Base-by-base conservation (phyloP, 352 stramenopile genomes). In the Elongisporangium undulatum region DNA sequence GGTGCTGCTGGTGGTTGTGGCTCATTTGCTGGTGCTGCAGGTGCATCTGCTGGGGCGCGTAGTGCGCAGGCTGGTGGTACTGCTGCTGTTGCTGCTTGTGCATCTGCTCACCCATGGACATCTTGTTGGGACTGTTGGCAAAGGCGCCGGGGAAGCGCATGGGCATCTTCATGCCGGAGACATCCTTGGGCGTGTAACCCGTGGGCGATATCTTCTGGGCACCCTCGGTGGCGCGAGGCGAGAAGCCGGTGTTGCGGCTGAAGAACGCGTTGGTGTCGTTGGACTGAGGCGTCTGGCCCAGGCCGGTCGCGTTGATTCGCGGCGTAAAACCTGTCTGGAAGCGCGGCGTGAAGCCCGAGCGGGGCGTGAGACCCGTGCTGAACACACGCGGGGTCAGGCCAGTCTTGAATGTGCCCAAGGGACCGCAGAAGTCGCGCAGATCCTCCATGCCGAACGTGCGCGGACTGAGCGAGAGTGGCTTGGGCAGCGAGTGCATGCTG, bases 401-500 rank as follows among this genome's bases (percentile, higher is more conserved):
- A 16, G 85, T 94, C 76, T 92, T 92, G 79, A 94, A 94, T 21
- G 80, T 71, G 49, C 85, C 85, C 4, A 92, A 71, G 7, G 85
- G 81, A 13, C 82, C 82, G 55, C 82, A 90, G 61, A 94, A 94
- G 62, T 94, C 82, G 51, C 82, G 82, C 56, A 94, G 61, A 56
- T 94, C 85, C 58, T 94, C 85, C 85, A 94, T 94, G 34, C 82
- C 82, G 51, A 94, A 92, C 3, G 79, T 91, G 19, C 84, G 76
- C 48, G 85, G 85, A 29, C 79, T 90, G 29, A 94, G 81, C 51
- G 77, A 82, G 29, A 94, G 80, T 16, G 85, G 79, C 68, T 92
- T 92, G 19, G 81, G 74, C 17, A 89, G 66, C 53, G 60, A 38
- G 50, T 71, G 58, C 23, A 61, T 48, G 29, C 59, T 54, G 51